Evolutionary conservation across 2,329 filamentous ascomycete genomes (phyloP).

Genomic region (Fusarium burgessii): DNA sequence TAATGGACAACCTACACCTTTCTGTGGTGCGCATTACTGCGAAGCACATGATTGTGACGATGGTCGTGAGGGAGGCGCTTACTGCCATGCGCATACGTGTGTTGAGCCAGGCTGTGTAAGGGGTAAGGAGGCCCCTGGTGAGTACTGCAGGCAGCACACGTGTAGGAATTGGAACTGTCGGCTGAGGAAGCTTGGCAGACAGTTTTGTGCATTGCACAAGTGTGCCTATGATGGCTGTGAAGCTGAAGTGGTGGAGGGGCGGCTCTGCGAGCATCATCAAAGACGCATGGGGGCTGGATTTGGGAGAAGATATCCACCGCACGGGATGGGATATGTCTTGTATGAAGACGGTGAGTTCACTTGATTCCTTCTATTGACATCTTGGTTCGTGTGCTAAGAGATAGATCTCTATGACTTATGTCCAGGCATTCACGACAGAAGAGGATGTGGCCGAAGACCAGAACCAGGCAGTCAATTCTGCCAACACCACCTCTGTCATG

Average conservation of each 20-base stretch:
- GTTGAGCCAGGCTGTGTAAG: slow-evolving; percentile 42
- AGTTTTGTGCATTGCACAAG: slow-evolving; percentile 46
- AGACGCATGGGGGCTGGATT: slow-evolving; percentile 14
- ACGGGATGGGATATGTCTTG: slow-evolving; percentile 22
- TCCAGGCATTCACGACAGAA: slow-evolving; percentile 17
- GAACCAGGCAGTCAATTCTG: slow-evolving; percentile 29
- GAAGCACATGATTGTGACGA: slow-evolving; percentile 44
- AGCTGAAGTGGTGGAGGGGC: slow-evolving; percentile 32
- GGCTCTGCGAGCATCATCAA: slow-evolving; percentile 43
- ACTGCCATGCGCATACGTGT: slow-evolving; percentile 49
- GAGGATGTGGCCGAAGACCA: slow-evolving; percentile 19
- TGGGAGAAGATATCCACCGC: slow-evolving; percentile 23
- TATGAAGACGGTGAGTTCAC: slow-evolving; percentile 44
- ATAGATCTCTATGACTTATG: slow-evolving; percentile 20
- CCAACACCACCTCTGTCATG: slow-evolving; percentile 42
- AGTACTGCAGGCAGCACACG: slow-evolving; percentile 46
- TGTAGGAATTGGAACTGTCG: slow-evolving; percentile 43
- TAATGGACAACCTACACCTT: slow-evolving; percentile 40
- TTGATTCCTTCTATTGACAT: not conserved
- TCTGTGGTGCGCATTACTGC: slow-evolving; percentile 49
- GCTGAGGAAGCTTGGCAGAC: slow-evolving; percentile 34
- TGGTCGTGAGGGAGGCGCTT: slow-evolving; percentile 32
- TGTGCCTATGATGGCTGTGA: slow-evolving; percentile 45
- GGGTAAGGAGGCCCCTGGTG: slow-evolving; percentile 14
- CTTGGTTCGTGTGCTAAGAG: slow-evolving; percentile 1